Percentiles rank a stretch among this genome's conserved stretches.
phyloP scores from a whole-genome alignment of 208 protist genomes.

The Kentomonas sorsogonicus region DNA sequence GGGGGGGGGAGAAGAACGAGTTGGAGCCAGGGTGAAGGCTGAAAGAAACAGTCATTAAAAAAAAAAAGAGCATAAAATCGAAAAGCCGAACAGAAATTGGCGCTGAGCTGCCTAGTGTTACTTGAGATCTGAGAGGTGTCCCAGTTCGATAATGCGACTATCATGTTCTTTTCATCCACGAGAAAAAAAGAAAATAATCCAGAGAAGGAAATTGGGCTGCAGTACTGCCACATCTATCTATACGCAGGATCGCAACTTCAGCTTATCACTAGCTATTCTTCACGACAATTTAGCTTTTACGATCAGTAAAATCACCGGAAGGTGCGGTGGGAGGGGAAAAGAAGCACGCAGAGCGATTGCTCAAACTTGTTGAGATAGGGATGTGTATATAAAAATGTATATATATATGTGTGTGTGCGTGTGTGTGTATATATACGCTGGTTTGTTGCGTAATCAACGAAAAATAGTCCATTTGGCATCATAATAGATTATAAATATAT shows the following conservation, averaged over 20 bases:
- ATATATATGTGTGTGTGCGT: no score
- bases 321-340: no score
- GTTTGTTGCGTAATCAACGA: no score
- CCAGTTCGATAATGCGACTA: background rate
- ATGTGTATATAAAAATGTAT: no score
- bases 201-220: slow-evolving; percentile 1
- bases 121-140: background rate
- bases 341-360: no score
- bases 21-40: slow-evolving; percentile 3
- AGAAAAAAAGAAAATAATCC: slow-evolving; percentile 17
- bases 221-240: background rate
- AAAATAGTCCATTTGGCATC: no score
- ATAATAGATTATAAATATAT: no score
- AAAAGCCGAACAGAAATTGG: slow-evolving; percentile 8
- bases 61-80: background rate
- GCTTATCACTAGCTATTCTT: no score
- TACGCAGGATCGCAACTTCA: background rate
- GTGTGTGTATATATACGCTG: no score
- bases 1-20: slow-evolving; percentile 1
- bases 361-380: no score
- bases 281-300: no score
- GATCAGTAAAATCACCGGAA: no score
- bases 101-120: background rate
- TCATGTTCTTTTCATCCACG: background rate
- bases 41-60: slow-evolving; percentile 9